Evolutionary conservation across 2,329 filamentous ascomycete genomes (phyloP).

Genomic region (Dothideomycetes sp.): DNA sequence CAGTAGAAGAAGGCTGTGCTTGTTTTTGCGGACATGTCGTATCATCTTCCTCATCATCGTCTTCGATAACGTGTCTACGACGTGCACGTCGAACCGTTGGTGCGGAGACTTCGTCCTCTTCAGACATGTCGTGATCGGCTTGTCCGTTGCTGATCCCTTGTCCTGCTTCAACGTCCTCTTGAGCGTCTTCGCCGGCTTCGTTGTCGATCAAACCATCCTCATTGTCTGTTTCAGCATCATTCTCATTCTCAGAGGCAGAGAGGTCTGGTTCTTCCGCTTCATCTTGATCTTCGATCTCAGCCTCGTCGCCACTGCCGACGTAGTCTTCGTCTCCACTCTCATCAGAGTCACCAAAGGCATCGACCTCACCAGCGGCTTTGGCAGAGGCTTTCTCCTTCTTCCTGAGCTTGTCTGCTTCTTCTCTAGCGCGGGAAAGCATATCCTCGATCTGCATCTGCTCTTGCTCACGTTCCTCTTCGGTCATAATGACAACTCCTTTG

Average conservation of each 20-base stretch:
- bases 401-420: conserved; percentile 70
- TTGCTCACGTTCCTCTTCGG: conserved; percentile 73
- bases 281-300: conserved; percentile 29
- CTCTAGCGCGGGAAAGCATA: conserved; percentile 72
- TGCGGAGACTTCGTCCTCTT: conserved; percentile 21
- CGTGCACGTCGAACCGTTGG: conserved; percentile 19
- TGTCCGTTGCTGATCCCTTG: conserved; percentile 12
- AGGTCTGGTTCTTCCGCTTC: conserved; percentile 22
- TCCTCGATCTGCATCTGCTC: conserved; percentile 81
- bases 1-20: conserved; percentile 19
- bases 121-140: conserved; percentile 13
- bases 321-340: conserved; percentile 47
- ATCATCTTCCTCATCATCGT: conserved; percentile 26
- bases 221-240: conserved; percentile 26
- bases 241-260: conserved; percentile 19
- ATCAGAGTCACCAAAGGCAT: conserved; percentile 42
- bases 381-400: conserved; percentile 65
- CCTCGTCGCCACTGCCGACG: conserved; percentile 31
- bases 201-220: conserved; percentile 23
- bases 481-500: conserved; percentile 74
- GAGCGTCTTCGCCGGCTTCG: conserved; percentile 22
- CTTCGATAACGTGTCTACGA: conserved; percentile 25
- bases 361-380: conserved; percentile 50
- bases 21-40: neutral
- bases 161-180: conserved; percentile 22